These are phyloP conservation scores for Truncatella angustata DNA, from an alignment of 2,329 filamentous ascomycete species.

Conservation along the genomic window DNA sequence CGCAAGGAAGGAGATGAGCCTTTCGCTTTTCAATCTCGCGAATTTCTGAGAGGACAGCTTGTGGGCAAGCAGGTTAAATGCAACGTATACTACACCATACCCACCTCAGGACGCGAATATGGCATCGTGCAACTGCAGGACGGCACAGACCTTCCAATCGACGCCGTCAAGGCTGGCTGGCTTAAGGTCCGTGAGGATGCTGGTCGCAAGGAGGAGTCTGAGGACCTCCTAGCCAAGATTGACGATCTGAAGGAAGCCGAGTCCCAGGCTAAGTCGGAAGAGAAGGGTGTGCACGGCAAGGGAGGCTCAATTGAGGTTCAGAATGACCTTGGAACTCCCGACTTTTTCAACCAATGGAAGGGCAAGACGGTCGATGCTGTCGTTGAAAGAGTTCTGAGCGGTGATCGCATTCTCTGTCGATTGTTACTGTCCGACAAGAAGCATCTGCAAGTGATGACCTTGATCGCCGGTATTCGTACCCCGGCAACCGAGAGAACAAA, in stretches of 20 bases:
- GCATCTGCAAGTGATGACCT: constrained; percentile 84
- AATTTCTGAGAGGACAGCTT: constrained; percentile 79
- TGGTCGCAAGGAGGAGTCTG: constrained; percentile 83
- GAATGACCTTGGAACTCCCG: constrained; percentile 76
- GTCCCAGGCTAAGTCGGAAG: constrained; percentile 71
- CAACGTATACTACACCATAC: constrained; percentile 82
- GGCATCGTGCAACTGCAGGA: constrained; percentile 75
- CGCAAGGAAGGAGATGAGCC: constrained; percentile 88
- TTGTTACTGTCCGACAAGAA: constrained; percentile 77
- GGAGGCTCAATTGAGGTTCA: constrained; percentile 70
- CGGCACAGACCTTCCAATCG: constrained; percentile 76
- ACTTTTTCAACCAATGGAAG: constrained; percentile 82
- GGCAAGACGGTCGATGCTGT: constrained; percentile 81
- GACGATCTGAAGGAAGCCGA: constrained; percentile 78
- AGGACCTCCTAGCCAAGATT: constrained; percentile 68
- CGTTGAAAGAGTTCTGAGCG: constrained; percentile 86
- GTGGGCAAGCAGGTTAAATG: constrained; percentile 89
- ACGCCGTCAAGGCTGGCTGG: constrained; percentile 85
- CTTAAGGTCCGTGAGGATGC: constrained; percentile 92
- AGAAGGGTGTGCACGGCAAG: constrained; percentile 76
- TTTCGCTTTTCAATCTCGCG: constrained; percentile 90
- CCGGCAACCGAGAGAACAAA: constrained; percentile 86
- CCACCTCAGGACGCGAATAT: constrained; percentile 83
- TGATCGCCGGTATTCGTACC: constrained; percentile 84
- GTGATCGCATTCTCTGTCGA: constrained; percentile 84